phyloP scores from a whole-genome alignment of 2,329 filamentous ascomycete genomes.

The Podosphaera fusca region DNA sequence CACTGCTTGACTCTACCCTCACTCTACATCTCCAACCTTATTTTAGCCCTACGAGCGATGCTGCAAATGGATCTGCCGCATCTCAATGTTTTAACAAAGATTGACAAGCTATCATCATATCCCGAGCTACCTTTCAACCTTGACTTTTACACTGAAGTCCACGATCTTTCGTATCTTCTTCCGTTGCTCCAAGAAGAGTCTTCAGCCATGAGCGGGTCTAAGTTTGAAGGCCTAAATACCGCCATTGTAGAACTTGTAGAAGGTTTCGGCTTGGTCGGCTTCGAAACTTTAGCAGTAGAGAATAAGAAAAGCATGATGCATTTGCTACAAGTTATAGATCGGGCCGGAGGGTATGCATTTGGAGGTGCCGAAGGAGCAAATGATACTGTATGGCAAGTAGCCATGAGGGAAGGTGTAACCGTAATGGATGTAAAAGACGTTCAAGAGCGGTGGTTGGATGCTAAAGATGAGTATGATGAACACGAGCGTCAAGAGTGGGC shows the following conservation, averaged over 20 bases:
- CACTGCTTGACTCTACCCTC: slow-evolving; percentile 85
- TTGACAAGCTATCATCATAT: slow-evolving; percentile 77
- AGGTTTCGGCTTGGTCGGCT: slow-evolving; percentile 71
- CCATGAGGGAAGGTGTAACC: slow-evolving; percentile 56
- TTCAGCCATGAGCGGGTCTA: slow-evolving; percentile 41
- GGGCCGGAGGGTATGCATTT: slow-evolving; percentile 83
- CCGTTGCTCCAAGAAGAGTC: slow-evolving; percentile 63
- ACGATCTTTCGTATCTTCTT: slow-evolving; percentile 68
- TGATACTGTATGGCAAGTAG: slow-evolving; percentile 90
- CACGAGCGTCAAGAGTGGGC: slow-evolving; percentile 53
- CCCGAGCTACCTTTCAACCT: slow-evolving; percentile 81
- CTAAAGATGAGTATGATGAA: slow-evolving; percentile 69
- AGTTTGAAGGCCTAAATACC: slow-evolving; percentile 66
- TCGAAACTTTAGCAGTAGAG: slow-evolving; percentile 85
- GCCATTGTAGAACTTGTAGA: slow-evolving; percentile 74
- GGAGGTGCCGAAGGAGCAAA: slow-evolving; percentile 77
- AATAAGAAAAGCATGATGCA: slow-evolving; percentile 96
- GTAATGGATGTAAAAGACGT: slow-evolving; percentile 70
- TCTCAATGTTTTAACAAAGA: slow-evolving; percentile 89
- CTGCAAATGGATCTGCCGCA: slow-evolving; percentile 94
- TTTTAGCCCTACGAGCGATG: slow-evolving; percentile 87
- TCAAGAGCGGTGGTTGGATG: slow-evolving; percentile 87
- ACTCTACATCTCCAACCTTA: slow-evolving; percentile 80
- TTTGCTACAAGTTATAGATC: slow-evolving; percentile 68
- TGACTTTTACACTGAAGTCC: slow-evolving; percentile 92